Evolutionary conservation across 2,329 filamentous ascomycete genomes (phyloP).

Genomic region (Biscogniauxia sp.): DNA sequence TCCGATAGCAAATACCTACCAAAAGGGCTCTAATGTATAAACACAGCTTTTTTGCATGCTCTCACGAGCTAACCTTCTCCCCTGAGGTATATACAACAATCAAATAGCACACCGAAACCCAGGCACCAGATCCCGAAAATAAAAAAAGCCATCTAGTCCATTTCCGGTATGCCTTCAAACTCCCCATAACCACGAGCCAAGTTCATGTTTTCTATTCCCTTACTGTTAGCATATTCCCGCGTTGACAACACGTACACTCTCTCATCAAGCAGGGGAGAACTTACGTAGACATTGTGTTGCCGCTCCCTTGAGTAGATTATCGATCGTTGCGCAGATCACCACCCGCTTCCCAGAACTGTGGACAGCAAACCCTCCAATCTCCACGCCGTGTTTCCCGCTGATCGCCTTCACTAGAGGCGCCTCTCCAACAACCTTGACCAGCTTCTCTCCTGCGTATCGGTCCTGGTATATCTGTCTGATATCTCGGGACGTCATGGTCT

Average conservation of each 20-base stretch:
- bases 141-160: slow-evolving; percentile 16
- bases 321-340: slow-evolving; percentile 91
- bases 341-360: slow-evolving; percentile 85
- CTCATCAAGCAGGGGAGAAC: slow-evolving; percentile 36
- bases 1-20: not conserved
- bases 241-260: not conserved
- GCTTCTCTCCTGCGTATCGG: slow-evolving; percentile 90
- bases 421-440: slow-evolving; percentile 90
- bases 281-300: slow-evolving; percentile 88
- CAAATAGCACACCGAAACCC: not conserved
- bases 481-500: slow-evolving; percentile 85
- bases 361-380: slow-evolving; percentile 95
- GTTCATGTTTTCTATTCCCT: slow-evolving; percentile 66
- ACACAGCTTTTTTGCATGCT: not conserved
- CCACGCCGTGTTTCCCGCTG: slow-evolving; percentile 79
- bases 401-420: slow-evolving; percentile 83
- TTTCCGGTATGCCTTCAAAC: slow-evolving; percentile 64
- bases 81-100: not conserved
- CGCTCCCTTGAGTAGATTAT: slow-evolving; percentile 91
- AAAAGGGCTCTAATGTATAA: not conserved
- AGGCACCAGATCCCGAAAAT: slow-evolving; percentile 11
- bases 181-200: slow-evolving; percentile 68
- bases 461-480: slow-evolving; percentile 95
- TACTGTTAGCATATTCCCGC: not conserved
- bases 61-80: not conserved